phyloP scores from a whole-genome alignment of 2,329 filamentous ascomycete species.

The Penicillium corylophilum region DNA sequence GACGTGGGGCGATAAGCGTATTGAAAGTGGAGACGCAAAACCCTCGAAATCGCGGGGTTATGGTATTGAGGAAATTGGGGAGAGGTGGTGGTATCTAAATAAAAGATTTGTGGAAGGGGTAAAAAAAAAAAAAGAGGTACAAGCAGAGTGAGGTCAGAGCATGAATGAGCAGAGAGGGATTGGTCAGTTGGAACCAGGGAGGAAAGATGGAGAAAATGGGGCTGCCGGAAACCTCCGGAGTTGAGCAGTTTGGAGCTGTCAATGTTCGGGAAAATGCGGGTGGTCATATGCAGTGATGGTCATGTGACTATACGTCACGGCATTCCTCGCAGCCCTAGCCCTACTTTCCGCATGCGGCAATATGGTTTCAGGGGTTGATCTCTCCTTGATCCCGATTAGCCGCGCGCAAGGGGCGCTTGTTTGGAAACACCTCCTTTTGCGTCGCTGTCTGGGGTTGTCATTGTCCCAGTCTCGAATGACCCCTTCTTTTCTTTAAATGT shows the following conservation, averaged over 20 bases:
- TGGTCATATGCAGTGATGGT: not conserved
- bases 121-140: constrained; percentile 6
- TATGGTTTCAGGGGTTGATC: constrained; percentile 12
- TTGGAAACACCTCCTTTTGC: constrained; percentile 35
- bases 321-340: not conserved
- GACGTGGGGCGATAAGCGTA: constrained; percentile 23
- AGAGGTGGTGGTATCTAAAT: not conserved
- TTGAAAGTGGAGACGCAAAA: constrained; percentile 16
- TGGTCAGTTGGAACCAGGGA: constrained; percentile 12
- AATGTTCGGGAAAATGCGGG: not conserved
- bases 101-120: not conserved
- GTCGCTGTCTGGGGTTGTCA: constrained; percentile 27
- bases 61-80: not conserved
- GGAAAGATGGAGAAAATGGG: constrained; percentile 2
- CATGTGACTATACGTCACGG: not conserved
- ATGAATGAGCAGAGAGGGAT: constrained; percentile 15
- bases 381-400: constrained; percentile 22
- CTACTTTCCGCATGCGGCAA: constrained; percentile 2
- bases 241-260: not conserved
- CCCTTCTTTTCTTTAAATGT: constrained; percentile 19
- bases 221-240: not conserved
- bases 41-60: constrained; percentile 2
- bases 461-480: not conserved
- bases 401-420: constrained; percentile 43
- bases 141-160: constrained; percentile 16